Percentiles rank a stretch among this genome's conserved stretches.
These are phyloP conservation scores for Crithidia mellificae DNA, from an alignment of 208 protist species.

Conservation along the genomic window DNA sequence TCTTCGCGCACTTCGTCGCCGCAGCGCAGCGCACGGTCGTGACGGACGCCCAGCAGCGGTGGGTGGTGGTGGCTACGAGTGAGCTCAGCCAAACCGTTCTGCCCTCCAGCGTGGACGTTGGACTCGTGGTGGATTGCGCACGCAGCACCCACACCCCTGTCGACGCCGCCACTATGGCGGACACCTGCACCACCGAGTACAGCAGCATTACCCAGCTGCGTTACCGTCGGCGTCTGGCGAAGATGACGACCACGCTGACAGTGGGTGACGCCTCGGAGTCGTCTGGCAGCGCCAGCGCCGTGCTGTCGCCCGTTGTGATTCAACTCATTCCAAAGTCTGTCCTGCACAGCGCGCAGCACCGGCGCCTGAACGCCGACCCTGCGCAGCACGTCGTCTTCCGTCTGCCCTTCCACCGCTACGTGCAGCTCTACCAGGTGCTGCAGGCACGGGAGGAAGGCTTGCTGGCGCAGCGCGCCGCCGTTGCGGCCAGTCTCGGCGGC, in stretches of 20 bases:
- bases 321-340: constrained; percentile 84
- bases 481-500: neutral
- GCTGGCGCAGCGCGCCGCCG: constrained; percentile 19
- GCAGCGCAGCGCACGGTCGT: constrained; percentile 32
- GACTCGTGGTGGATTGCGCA: constrained; percentile 83
- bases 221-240: constrained; percentile 57
- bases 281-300: neutral
- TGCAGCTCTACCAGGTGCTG: constrained; percentile 73
- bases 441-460: constrained; percentile 66
- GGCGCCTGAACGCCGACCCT: constrained; percentile 62
- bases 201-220: constrained; percentile 55
- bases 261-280: neutral
- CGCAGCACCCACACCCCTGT: constrained; percentile 48
- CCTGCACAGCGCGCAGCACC: constrained; percentile 75
- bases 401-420: constrained; percentile 64
- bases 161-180: constrained; percentile 44
- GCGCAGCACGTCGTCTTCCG: constrained; percentile 73
- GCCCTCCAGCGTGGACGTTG: constrained; percentile 56
- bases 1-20: constrained; percentile 26
- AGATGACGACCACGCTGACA: constrained; percentile 31
- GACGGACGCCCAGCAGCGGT: constrained; percentile 22
- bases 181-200: constrained; percentile 61
- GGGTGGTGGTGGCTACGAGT: constrained; percentile 61
- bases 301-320: constrained; percentile 53
- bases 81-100: constrained; percentile 71